Conservation (phyloP, 2,329 filamentous ascomycete genomes). For the Waltergamsia citrina region DNA sequence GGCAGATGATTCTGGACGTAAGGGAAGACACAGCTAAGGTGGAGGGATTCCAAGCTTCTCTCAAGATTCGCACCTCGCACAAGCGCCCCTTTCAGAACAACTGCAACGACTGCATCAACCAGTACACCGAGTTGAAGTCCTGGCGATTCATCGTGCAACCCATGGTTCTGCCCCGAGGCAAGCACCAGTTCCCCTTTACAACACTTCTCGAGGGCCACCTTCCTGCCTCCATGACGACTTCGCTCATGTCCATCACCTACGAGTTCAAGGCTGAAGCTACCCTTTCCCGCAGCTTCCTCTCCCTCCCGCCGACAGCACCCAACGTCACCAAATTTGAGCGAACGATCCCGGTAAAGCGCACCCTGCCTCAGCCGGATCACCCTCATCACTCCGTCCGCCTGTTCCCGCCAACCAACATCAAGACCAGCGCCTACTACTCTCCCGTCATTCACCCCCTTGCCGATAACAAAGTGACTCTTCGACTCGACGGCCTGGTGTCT, state of each 20-base stretch:
- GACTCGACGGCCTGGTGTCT: constrained; percentile 76
- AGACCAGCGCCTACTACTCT: constrained; percentile 72
- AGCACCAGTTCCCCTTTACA: constrained; percentile 80
- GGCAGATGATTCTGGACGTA: constrained; percentile 67
- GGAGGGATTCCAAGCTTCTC: constrained; percentile 61
- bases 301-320: constrained; percentile 14
- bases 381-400: constrained; percentile 88
- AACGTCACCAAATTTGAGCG: constrained; percentile 45
- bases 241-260: constrained; percentile 68
- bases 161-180: constrained; percentile 39
- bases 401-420: constrained; percentile 93
- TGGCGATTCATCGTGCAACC: constrained; percentile 67
- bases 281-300: constrained; percentile 39
- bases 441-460: constrained; percentile 81
- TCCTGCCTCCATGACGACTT: constrained; percentile 72
- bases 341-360: constrained; percentile 66
- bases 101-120: constrained; percentile 67
- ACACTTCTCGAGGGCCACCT: constrained; percentile 76
- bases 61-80: constrained; percentile 62
- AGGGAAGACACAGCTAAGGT: constrained; percentile 57
- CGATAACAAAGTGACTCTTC: constrained; percentile 68
- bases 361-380: constrained; percentile 61
- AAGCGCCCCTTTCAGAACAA: constrained; percentile 75
- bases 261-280: constrained; percentile 61
- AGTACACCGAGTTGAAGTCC: constrained; percentile 63